Conservation (phyloP, 768 basidiomycete genomes). For the Tylopilus subfusipes region DNA sequence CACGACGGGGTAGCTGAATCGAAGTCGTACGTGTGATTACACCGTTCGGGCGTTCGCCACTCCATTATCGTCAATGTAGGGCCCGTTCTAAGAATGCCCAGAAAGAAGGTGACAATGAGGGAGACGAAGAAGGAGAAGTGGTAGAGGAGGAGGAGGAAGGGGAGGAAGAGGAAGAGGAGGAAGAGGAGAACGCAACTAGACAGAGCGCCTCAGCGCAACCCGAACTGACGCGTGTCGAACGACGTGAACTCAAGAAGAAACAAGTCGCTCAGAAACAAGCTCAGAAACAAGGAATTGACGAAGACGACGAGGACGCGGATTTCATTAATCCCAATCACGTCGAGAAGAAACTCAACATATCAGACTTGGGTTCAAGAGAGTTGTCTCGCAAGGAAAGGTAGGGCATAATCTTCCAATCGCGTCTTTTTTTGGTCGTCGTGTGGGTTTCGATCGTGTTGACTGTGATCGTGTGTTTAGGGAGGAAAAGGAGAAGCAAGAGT, state of each 20-base stretch:
- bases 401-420: constrained; percentile 5
- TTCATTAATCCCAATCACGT: constrained; percentile 79
- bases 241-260: constrained; percentile 54
- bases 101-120: constrained; percentile 38
- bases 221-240: constrained; percentile 53
- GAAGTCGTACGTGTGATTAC: constrained; percentile 38
- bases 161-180: constrained; percentile 41
- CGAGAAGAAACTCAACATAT: constrained; percentile 69
- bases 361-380: constrained; percentile 67
- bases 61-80: constrained; percentile 12
- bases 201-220: constrained; percentile 34
- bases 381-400: constrained; percentile 66
- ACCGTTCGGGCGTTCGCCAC: constrained; percentile 9
- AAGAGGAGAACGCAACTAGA: constrained; percentile 35
- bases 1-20: constrained; percentile 52
- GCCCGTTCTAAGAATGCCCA: constrained; percentile 24
- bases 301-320: constrained; percentile 63
- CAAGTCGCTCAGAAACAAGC: constrained; percentile 49
- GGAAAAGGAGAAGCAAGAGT: constrained; percentile 88
- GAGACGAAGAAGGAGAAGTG: constrained; percentile 37
- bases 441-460: neutral
- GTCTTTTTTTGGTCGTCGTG: neutral
- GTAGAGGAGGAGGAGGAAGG: constrained; percentile 40
- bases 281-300: constrained; percentile 37
- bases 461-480: constrained; percentile 48